These are phyloP conservation scores for Ceratocystis colombiana DNA, from an alignment of 2,329 filamentous ascomycete genomes.

Conservation along the genomic window DNA sequence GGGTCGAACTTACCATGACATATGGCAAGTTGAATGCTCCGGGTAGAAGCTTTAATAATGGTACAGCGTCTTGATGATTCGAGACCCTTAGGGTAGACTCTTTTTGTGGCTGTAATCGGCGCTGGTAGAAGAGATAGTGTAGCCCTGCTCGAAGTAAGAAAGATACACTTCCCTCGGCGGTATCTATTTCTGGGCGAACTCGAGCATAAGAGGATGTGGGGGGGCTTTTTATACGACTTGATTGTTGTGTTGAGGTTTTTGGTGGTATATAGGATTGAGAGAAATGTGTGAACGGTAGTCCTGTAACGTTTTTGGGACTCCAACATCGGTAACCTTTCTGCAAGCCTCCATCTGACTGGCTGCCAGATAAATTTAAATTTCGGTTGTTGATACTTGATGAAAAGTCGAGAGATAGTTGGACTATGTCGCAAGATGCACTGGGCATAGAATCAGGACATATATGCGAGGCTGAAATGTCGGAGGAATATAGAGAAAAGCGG, in stretches of 20 bases:
- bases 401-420: conserved; percentile 18
- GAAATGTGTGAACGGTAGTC: conserved; percentile 22
- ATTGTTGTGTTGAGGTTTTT: conserved; percentile 1
- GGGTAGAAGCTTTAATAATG: conserved; percentile 23
- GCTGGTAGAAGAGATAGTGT: conserved; percentile 15
- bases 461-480: conserved; percentile 24
- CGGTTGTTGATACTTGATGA: neutral
- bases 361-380: neutral
- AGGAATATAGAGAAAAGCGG: conserved; percentile 24
- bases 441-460: conserved; percentile 16
- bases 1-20: conserved; percentile 17
- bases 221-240: neutral
- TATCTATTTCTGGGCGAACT: neutral
- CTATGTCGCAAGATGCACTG: conserved; percentile 19
- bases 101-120: neutral
- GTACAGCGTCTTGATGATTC: conserved; percentile 12
- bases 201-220: conserved; percentile 2
- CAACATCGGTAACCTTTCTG: conserved; percentile 2
- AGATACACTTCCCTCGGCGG: neutral
- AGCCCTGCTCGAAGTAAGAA: conserved; percentile 15
- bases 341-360: neutral
- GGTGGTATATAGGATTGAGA: conserved; percentile 21
- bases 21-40: conserved; percentile 23
- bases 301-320: neutral
- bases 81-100: conserved; percentile 26